These are phyloP conservation scores for Coemansia sp. DNA, from an alignment of 192 early-diverging fungal genomes.

Conservation along the genomic window DNA sequence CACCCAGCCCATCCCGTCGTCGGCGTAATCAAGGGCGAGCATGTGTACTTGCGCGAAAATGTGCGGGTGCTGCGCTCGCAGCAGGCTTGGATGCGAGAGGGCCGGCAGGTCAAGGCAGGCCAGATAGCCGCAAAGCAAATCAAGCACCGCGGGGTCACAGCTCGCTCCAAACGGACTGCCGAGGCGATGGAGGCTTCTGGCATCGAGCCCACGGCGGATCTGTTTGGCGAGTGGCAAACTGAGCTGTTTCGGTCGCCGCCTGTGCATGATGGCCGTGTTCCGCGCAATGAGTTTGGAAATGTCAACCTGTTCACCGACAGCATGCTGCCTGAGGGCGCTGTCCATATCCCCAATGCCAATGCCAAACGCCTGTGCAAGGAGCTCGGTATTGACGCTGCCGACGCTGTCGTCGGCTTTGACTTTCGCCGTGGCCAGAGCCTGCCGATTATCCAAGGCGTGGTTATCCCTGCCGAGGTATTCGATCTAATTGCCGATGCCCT, in stretches of 20 bases:
- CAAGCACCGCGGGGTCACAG: constrained; percentile 19
- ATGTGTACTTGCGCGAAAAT: constrained; percentile 75
- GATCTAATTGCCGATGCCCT: constrained; percentile 42
- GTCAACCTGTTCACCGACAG: constrained; percentile 80
- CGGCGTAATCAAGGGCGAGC: constrained; percentile 74
- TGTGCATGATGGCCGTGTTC: constrained; percentile 74
- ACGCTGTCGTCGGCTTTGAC: constrained; percentile 73
- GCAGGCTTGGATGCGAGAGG: constrained; percentile 68
- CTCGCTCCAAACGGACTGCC: constrained; percentile 15
- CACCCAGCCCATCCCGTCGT: constrained; percentile 71
- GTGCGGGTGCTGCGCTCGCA: constrained; percentile 65
- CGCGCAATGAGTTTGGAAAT: constrained; percentile 81
- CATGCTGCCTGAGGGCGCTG: constrained; percentile 85
- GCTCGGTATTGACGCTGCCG: constrained; percentile 78
- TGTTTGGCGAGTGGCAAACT: constrained; percentile 93
- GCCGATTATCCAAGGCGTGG: constrained; percentile 42
- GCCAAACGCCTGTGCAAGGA: constrained; percentile 69
- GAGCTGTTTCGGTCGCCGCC: constrained; percentile 62
- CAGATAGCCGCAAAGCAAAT: constrained; percentile 50
- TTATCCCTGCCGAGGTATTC: constrained; percentile 19
- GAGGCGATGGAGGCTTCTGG: constrained; percentile 22
- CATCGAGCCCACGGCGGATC: constrained; percentile 6
- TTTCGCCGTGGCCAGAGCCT: constrained; percentile 29
- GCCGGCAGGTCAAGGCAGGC: constrained; percentile 16
- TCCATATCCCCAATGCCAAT: constrained; percentile 66